Evolutionary conservation across 306 rosid genomes (phyloP), one percentile per base, ranked within the genome.

Genomic region (Vachellia collinsii): DNA sequence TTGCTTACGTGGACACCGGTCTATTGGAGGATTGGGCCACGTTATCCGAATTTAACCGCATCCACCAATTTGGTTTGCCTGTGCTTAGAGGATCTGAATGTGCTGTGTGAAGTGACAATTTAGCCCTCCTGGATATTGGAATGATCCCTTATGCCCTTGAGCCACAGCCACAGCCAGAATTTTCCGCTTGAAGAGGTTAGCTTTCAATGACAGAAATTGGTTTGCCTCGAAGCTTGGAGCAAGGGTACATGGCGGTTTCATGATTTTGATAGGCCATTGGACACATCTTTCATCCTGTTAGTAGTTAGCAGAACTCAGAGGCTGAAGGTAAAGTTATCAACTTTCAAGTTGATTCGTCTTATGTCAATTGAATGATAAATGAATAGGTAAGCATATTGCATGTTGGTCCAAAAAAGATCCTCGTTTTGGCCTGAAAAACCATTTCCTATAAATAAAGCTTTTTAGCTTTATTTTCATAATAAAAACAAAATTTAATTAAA

Each of bases 31-130:
- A 71, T 79, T 70, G 63, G 76, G 48, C 77, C 77, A 70, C 23
- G 82, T 13, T 79, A 79, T 79, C 83, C 77, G 7, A 36, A 79
- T 62, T 61, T 77, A 72, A 61, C 41, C 37, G 65, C 73, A 62
- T 62, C 83, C 83, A 80, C 78, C 34, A 44, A 37, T 79, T 70
- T 70, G 44, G 69, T 39, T 9, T 38, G 64, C 29, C 3, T 74
- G 48, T 4, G 43, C 19, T 8, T 4, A 48, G 0, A 39, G 34
- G 53, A 39, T 37, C 42, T 6, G 10, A 3, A 25, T 71, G 47
- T n/a, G 7, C 20, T 5, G 23, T 20, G 36, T 56, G 20, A 46
- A 56, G 51, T 58, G 70, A 70, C 77, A 29, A 19, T 25, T 70
- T 56, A 50, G 70, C 48, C 82, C 77, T 63, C 37, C 11, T 36